Percentiles rank a stretch among this genome's conserved stretches.
These are phyloP conservation scores for Picochlorum costavermella DNA, from an alignment of 139 green algal species.

Conservation along the genomic window DNA sequence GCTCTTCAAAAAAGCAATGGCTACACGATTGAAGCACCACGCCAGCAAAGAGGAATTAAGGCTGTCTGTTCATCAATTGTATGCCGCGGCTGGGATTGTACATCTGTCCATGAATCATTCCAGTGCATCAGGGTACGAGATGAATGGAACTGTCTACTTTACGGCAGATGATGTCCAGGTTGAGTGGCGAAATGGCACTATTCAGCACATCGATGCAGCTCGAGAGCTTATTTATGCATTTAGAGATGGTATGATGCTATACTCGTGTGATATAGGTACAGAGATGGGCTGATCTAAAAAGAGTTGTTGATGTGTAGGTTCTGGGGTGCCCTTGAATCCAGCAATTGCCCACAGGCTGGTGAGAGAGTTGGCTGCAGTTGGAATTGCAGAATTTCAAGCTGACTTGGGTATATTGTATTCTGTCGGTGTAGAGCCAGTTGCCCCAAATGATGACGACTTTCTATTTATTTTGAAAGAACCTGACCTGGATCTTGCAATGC, in stretches of 20 bases:
- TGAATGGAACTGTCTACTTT: conserved; percentile 6
- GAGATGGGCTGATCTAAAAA: too few species aligned
- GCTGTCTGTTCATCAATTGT: conserved; percentile 30
- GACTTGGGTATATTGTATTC: conserved; percentile 50
- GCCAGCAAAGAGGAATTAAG: background rate
- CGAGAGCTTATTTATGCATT: conserved; percentile 36
- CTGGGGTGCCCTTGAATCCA: conserved; percentile 39
- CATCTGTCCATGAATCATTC: conserved; percentile 15
- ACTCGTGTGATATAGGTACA: too few species aligned
- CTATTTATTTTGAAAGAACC: conserved; percentile 21
- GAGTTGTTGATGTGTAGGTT: conserved; percentile 20
- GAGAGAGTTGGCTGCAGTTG: conserved; percentile 42
- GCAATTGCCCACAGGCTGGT: conserved; percentile 56
- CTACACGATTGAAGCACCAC: background rate
- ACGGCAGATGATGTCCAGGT: conserved; percentile 15
- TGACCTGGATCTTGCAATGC: conserved; percentile 44
- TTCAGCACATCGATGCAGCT: conserved; percentile 18
- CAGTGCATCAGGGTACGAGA: background rate
- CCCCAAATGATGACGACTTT: conserved; percentile 6
- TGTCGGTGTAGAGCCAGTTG: conserved; percentile 45
- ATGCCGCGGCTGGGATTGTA: conserved; percentile 33
- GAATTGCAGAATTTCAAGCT: conserved; percentile 61
- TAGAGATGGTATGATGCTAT: conserved; percentile 14
- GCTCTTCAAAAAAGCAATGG: too few species aligned
- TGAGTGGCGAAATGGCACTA: conserved; percentile 15